Evolutionary conservation across 1,284 basidiomycete species (phyloP), one percentile per base, ranked within the genome.

Genomic region (Rhodotorula mucilaginosa): DNA sequence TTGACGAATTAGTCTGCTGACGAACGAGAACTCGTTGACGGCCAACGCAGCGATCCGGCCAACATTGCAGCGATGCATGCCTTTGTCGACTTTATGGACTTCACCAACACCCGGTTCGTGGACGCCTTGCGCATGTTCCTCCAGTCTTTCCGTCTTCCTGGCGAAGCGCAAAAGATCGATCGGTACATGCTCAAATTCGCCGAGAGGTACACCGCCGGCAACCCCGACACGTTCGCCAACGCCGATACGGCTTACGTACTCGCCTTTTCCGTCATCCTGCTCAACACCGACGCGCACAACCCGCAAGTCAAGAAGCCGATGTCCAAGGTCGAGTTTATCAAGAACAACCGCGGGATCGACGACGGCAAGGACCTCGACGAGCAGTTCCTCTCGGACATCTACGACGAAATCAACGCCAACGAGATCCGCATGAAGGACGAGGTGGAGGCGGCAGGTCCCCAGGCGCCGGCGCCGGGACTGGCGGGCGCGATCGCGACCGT

Each of bases 341-440:
- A 89, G 82, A 97, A 97, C 82, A 97, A 96, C 80, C 87, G 92
- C 54, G 93, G 93, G 16, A 97, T 98, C 82, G 97, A 98, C 79
- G 93, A 97, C 78, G 88, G 87, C 65, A 84, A 85, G 58, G 89
- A 95, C 81, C 86, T 98, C 61, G 91, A 93, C 0, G 93, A 96
- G 78, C 91, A 95, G 34, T 83, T 90, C 60, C 81, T 97, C 51
- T 85, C 83, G 10, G 83, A 82, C 44, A 90, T 97, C 72, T 98
- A 87, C 80, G 92, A 97, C 77, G 92, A 96, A 61, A 97, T 98
- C 76, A 86, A 88, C 65, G 85, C 82, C 58, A 93, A 97, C 78
- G 95, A 98, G 82, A 97, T 98, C 79, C 87, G 91, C 77, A 97
- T 98, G 94, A 97, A 97, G 83, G 95, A 97, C 78, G 94, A 98